Conservation (phyloP, 306 rosid genomes). For the Hippophae rhamnoides region DNA sequence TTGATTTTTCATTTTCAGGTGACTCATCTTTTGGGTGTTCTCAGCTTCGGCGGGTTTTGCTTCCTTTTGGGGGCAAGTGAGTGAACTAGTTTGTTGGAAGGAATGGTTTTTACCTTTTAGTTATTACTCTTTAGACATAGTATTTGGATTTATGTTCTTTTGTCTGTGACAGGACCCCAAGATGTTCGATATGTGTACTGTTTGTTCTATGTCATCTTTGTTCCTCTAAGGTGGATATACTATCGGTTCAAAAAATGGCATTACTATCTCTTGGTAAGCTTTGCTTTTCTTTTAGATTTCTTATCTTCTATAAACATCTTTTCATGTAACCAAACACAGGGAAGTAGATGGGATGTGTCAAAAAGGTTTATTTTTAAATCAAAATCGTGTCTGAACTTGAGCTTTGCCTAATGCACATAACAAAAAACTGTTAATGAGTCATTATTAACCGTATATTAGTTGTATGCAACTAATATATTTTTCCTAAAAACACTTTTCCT, state of each 20-base stretch:
- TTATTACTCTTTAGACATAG: not conserved
- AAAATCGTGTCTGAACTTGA: no score
- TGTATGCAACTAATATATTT: no score
- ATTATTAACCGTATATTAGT: no score
- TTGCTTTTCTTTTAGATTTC: constrained; percentile 5
- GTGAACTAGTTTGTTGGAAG: constrained; percentile 25
- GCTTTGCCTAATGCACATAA: no score
- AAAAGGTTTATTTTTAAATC: no score
- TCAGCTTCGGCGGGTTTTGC: constrained; percentile 84
- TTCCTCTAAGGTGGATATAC: constrained; percentile 93
- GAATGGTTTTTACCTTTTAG: constrained; percentile 2
- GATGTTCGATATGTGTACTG: constrained; percentile 73
- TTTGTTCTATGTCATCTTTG: constrained; percentile 67
- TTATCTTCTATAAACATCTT: not conserved
- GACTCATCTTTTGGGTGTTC: constrained; percentile 73
- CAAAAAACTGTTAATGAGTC: no score
- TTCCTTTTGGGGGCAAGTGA: constrained; percentile 88
- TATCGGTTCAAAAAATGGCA: constrained; percentile 96
- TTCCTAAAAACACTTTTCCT: no score
- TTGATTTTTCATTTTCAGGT: constrained; percentile 32
- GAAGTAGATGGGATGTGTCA: not conserved
- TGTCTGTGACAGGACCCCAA: constrained; percentile 65
- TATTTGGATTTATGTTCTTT: constrained; percentile 2
- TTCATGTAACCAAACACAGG: not conserved
- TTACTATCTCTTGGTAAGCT: constrained; percentile 82